phyloP scores from a whole-genome alignment of 805 yeast genomes.

The Dipodascus albidus region DNA sequence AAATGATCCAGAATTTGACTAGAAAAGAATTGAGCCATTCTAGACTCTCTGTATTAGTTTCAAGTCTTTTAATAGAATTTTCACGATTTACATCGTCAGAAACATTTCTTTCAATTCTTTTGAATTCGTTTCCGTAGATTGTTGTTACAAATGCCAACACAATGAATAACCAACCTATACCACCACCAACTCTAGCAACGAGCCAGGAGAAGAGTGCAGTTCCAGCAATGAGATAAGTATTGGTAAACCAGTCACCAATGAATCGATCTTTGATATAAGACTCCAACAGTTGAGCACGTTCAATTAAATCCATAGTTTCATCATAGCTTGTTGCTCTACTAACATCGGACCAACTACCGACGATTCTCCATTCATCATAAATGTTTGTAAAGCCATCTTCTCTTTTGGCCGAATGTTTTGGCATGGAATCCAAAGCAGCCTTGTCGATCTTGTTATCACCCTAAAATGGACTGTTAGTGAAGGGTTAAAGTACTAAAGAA shows the following conservation, averaged over 20 bases:
- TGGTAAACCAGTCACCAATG: constrained; percentile 96
- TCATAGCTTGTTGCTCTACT: constrained; percentile 49
- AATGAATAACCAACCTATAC: constrained; percentile 72
- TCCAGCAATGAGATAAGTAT: constrained; percentile 55
- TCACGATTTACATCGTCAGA: constrained; percentile 82
- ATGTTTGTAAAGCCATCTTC: neutral
- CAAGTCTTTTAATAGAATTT: constrained; percentile 66
- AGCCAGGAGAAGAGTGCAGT: constrained; percentile 69
- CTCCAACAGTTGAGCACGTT: constrained; percentile 65
- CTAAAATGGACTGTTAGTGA: neutral
- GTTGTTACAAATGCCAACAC: constrained; percentile 50
- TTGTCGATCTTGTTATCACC: constrained; percentile 7
- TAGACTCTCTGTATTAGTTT: constrained; percentile 83
- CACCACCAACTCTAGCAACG: constrained; percentile 64
- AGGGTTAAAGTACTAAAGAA: too few species aligned
- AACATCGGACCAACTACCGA: constrained; percentile 71
- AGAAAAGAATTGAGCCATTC: constrained; percentile 90
- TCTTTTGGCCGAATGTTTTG: constrained; percentile 37
- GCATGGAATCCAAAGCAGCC: constrained; percentile 10
- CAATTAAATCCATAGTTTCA: constrained; percentile 59
- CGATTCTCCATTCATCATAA: constrained; percentile 89
- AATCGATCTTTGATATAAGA: constrained; percentile 59
- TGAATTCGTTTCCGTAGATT: constrained; percentile 72
- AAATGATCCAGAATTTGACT: constrained; percentile 82
- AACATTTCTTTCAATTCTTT: constrained; percentile 61